Base-by-base conservation (phyloP, 2,329 filamentous ascomycete species). In the Balansia obtecta region DNA sequence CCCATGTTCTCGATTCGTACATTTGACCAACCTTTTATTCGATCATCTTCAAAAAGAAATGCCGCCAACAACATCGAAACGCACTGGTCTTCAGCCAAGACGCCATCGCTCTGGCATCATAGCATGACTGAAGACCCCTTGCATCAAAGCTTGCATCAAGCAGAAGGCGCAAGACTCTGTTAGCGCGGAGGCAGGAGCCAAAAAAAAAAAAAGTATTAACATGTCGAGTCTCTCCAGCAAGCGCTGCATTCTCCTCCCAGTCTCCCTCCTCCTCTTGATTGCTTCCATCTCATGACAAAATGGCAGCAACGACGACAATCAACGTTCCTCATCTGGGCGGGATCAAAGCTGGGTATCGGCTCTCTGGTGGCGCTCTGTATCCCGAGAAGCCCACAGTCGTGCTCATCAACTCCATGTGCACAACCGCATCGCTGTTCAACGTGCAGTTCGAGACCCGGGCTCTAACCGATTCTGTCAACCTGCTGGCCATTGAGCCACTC, bases 351-450 rank as follows among this genome's bases (percentile, higher is more conserved):
- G 73, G 71, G 43, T 75, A 72, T 58, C 63, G 69, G 44, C 59
- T 73, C 34, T 66, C 67, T 27, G 64, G 65, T 49, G 61, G 66
- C 48, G 60, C 56, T 38, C 65, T 72, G 51, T 75, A 82, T 63
- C 58, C 70, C 4, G 60, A 64, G 49, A 77, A 77, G 61, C 73
- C 74, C 16, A 77, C 74, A 2, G 58, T 70, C 39, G 68, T 77
- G 27, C 69, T 77, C 54, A 65, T 77, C 57, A 76, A 76, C 63
- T 71, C 73, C 30, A 71, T 78, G 65, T 73, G 70, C 60, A 74
- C 72, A 32, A 74, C 71, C 2, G 65, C 64, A 1, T 67, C 71
- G 1, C 66, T 75, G 13, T 77, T 72, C 58, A 58, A 67, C 15
- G 55, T 57, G 5, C 71, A 77, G 58, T 71, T 75, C 52, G 56